Evolutionary conservation across 2,329 filamentous ascomycete species (phyloP).

Genomic region (Coniochaeta sp.): DNA sequence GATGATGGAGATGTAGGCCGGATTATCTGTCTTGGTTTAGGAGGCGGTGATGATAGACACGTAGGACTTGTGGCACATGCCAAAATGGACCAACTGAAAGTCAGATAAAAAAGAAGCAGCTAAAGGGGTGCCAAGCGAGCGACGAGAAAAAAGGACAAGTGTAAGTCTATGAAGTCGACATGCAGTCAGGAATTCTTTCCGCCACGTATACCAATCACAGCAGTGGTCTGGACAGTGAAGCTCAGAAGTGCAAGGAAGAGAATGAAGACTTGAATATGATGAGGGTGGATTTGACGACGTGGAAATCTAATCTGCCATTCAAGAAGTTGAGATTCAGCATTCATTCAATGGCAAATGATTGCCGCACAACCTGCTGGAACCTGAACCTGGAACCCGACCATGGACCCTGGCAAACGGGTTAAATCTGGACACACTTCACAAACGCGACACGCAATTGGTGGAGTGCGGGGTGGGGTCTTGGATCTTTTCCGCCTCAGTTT

Average conservation of each 20-base stretch:
- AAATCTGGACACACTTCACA: not conserved
- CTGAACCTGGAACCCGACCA: not conserved
- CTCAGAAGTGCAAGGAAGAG: not conserved
- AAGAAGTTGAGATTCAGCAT: not conserved
- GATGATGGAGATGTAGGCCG: not conserved
- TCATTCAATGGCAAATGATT: not conserved
- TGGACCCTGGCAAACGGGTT: not conserved
- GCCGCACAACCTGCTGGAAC: no score
- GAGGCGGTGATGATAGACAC: not conserved
- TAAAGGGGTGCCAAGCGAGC: constrained; percentile 4
- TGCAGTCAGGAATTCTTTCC: not conserved
- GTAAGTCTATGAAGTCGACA: not conserved
- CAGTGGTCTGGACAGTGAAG: not conserved
- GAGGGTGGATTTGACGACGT: not conserved
- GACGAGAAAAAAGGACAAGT: constrained; percentile 1
- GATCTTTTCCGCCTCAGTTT: no score
- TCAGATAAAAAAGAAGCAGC: not conserved
- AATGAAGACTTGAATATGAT: not conserved
- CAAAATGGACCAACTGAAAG: not conserved
- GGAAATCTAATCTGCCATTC: not conserved
- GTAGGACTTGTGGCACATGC: constrained; percentile 4
- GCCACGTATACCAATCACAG: no score
- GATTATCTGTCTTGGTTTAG: not conserved
- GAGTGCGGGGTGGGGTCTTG: not conserved
- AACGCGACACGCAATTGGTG: not conserved